Conservation (phyloP, 1,284 basidiomycete genomes). For the Ustilago esculenta region DNA sequence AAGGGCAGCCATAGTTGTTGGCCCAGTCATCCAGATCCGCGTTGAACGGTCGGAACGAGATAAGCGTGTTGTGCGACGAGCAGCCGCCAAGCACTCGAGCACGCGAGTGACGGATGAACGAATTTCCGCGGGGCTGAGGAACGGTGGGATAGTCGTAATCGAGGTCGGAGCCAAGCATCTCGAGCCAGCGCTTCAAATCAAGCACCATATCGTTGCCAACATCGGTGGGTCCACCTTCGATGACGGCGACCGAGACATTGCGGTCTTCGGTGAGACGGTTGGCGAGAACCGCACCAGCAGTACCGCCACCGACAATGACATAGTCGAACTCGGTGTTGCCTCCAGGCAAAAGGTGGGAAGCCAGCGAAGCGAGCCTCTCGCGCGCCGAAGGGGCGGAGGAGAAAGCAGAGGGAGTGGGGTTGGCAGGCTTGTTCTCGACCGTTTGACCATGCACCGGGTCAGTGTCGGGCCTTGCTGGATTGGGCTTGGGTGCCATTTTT, state of each 20-base stretch:
- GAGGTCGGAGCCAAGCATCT: slow-evolving; percentile 66
- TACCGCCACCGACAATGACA: slow-evolving; percentile 66
- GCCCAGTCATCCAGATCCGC: slow-evolving; percentile 67
- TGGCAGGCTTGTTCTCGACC: slow-evolving; percentile 34
- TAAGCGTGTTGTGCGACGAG: slow-evolving; percentile 68
- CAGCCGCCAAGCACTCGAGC: slow-evolving; percentile 67
- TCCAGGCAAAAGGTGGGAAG: slow-evolving; percentile 57
- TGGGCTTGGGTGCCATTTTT: slow-evolving; percentile 47
- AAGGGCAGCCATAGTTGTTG: slow-evolving; percentile 59
- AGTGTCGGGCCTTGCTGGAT: slow-evolving; percentile 47
- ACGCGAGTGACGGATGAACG: slow-evolving; percentile 67
- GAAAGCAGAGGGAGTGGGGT: slow-evolving; percentile 17
- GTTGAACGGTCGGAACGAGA: slow-evolving; percentile 67
- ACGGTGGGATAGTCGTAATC: slow-evolving; percentile 67
- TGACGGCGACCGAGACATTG: slow-evolving; percentile 64
- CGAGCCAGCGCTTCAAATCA: slow-evolving; percentile 65
- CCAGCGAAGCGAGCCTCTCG: slow-evolving; percentile 56
- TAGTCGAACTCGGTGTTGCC: slow-evolving; percentile 65
- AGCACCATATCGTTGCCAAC: slow-evolving; percentile 64
- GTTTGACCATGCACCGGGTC: slow-evolving; percentile 56
- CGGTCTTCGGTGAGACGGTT: slow-evolving; percentile 66
- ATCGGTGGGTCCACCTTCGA: slow-evolving; percentile 67
- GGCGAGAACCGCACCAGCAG: slow-evolving; percentile 66
- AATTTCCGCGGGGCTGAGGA: slow-evolving; percentile 66
- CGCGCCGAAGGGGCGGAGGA: slow-evolving; percentile 35